Conservation (phyloP, 106 monocot species). For the Dendrobium officinale region DNA sequence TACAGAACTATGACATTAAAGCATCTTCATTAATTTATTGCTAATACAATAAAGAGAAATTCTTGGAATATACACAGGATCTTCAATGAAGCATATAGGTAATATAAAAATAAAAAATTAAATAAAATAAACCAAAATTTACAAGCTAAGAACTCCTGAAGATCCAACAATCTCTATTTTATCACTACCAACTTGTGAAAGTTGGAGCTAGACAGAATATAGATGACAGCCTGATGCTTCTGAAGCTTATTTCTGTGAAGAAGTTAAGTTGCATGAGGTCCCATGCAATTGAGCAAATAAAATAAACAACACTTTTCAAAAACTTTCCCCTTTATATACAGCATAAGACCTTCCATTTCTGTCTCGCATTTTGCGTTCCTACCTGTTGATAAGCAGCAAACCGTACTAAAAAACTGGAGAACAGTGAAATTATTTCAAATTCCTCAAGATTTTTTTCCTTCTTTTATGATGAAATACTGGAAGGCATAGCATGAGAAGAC, state of each 20-base stretch:
- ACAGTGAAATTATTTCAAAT: too few species aligned
- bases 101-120: neutral
- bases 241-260: neutral
- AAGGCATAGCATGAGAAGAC: too few species aligned
- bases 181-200: neutral
- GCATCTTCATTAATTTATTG: neutral
- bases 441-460: too few species aligned
- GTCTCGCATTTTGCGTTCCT: too few species aligned
- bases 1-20: neutral
- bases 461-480: too few species aligned
- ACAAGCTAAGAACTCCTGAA: neutral
- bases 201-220: neutral
- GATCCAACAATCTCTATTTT: neutral
- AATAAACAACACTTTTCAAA: neutral
- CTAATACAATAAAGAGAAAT: neutral
- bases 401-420: too few species aligned
- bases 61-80: neutral
- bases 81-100: neutral
- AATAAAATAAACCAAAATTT: neutral
- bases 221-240: neutral
- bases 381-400: too few species aligned
- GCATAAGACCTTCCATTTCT: neutral
- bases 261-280: neutral
- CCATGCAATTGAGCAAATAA: neutral
- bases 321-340: neutral